Evolutionary conservation across 2,329 filamentous ascomycete species (phyloP), one percentile per base, ranked within the genome.

Genomic region (Cladophialophora exuberans): DNA sequence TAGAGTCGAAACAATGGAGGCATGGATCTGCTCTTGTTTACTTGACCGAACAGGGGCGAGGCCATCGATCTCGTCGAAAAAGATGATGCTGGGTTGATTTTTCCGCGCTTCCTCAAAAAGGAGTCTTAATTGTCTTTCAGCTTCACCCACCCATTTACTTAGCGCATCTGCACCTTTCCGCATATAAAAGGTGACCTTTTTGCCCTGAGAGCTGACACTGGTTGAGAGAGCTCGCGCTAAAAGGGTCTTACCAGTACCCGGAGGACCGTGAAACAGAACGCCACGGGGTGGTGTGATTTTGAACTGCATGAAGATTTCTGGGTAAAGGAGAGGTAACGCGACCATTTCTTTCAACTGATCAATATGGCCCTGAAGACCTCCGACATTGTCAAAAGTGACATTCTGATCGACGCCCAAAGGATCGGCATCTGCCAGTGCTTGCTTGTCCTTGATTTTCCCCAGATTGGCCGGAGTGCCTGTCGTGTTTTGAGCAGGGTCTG

Each of bases 271-370:
- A 73, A 99, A 99, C 56, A 99, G 74, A 2, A 99, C 95, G 70
- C 94, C 94, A 49, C 95, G 85, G 10, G 94, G 94, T 9, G 94
- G 94, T 1, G 92, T 96, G 56, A 97, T 90, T 63, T 96, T 87
- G 71, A 97, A 96, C 59, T 86, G 86, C 61, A 87, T 81, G 71
- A 97, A 99, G 36, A 97, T 85, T 71, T 99, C 94, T 0, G 94
- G 94, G 67, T 99, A 99, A 4, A 97, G 82, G 17, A 99, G 77
- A 2, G 94, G 94, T 57, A 99, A 81, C 62, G 93, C 89, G 15
- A 99, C 93, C 94, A 99, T 99, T 74, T 99, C 94, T 73, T 99
- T 97, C 59, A 99, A 80, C 71, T 97, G 90, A 69, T 97, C 91
- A 68, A 99, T 97, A 69, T 97, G 93, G 30, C 90, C 87, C 69